Evolutionary conservation across 2,329 filamentous ascomycete species (phyloP), one percentile per base, ranked within the genome.

Genomic region (Cladosporium sp.): DNA sequence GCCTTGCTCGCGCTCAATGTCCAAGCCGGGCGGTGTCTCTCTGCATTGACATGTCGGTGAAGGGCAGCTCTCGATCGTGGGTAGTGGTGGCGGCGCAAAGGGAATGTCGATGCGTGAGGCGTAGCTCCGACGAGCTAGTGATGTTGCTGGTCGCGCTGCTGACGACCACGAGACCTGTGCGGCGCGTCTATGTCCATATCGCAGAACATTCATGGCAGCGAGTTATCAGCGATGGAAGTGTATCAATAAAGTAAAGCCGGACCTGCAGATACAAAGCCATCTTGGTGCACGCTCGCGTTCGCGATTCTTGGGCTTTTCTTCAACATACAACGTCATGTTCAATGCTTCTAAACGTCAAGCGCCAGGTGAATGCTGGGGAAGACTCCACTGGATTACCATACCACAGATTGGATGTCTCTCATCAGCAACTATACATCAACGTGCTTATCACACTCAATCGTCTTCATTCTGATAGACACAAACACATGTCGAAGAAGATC

Each of bases 1-100:
- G 17, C 82, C 80, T 39, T 83, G 83, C 61, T 84, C 81, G 66
- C 82, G 80, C 70, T 97, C 92, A 55, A 97, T 92, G 20, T 87
- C 84, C 15, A 95, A 79, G 3, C 84, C 86, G 12, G 74, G 64
- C 0, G 89, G 86, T 57, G 80, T 87, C 1, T 83, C 75, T n/a
- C 86, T 83, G 74, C 91, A 96, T 12, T 80, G 73, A 74, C 92
- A 96, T 63, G 85, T 90, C 63, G 91, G 85, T 37, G 85, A 80
- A 2, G 92, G 92, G 69, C 92, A 96, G 55, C 77, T 68, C 55
- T 80, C 75, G 17, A 76, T 75, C 9, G 80, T 70, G 8, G 81
- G 79, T 50, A 82, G 78, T 8, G 70, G 65, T 14, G 68, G 68
- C 37, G 66, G 65, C 15, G 65, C 60, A 22, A 69, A 67, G 14